A percentile compares a stretch with the other conserved stretches of the same genome.
These are phyloP conservation scores for Sarcomyxa edulis DNA, from an alignment of 768 basidiomycete species.

Conservation along the genomic window DNA sequence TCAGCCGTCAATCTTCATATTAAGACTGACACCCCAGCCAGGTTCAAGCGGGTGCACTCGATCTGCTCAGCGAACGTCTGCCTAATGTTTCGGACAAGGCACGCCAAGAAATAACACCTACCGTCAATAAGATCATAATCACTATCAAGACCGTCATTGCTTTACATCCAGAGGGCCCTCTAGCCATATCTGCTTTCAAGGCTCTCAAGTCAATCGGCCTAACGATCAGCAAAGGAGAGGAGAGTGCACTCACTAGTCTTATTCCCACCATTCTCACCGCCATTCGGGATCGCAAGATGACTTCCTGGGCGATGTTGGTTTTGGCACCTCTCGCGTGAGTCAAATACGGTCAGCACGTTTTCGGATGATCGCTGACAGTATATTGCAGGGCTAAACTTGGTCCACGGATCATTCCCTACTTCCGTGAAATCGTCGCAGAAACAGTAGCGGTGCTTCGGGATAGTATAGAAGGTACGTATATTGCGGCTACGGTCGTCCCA, in stretches of 20 bases:
- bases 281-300: constrained; percentile 32
- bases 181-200: constrained; percentile 45
- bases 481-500: too few species aligned
- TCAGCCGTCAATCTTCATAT: background rate
- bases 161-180: constrained; percentile 28
- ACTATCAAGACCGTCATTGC: constrained; percentile 45
- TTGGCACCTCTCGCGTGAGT: constrained; percentile 61
- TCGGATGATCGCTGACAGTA: too few species aligned
- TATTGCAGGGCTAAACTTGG: constrained; percentile 63
- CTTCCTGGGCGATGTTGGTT: constrained; percentile 42
- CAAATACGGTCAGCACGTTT: constrained; percentile 1
- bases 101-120: constrained; percentile 45
- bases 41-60: constrained; percentile 66
- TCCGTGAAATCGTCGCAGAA: constrained; percentile 64
- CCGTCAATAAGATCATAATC: constrained; percentile 48
- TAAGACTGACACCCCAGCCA: constrained; percentile 20
- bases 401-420: constrained; percentile 83
- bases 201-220: constrained; percentile 57
- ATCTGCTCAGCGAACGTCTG: constrained; percentile 63
- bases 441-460: constrained; percentile 46
- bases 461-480: constrained; percentile 29
- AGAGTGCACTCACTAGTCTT: constrained; percentile 49
- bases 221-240: constrained; percentile 62
- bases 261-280: constrained; percentile 54
- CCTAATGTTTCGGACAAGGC: constrained; percentile 49